Evolutionary conservation across 2,329 filamentous ascomycete species (phyloP).

Genomic region (Graphilbum ipis-grandicollis): DNA sequence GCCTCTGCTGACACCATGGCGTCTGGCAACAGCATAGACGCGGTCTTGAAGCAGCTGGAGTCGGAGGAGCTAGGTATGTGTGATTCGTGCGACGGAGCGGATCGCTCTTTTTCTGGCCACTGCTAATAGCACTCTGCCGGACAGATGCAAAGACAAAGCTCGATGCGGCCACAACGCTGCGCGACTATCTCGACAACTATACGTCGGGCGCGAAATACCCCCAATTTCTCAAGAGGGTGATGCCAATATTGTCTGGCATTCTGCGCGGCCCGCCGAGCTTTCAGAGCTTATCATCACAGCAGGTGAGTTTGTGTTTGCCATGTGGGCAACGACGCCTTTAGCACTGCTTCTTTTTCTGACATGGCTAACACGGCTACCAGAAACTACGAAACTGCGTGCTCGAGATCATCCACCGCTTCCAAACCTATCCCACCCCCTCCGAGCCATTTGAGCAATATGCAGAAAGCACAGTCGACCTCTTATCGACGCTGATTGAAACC

Average conservation of each 20-base stretch:
- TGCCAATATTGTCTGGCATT: slow-evolving; percentile 78
- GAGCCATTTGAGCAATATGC: slow-evolving; percentile 82
- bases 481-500: slow-evolving; percentile 72
- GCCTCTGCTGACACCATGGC: slow-evolving; percentile 22
- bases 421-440: slow-evolving; percentile 48
- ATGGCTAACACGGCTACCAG: no score
- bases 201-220: slow-evolving; percentile 57
- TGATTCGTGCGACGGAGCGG: neutral
- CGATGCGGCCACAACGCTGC: slow-evolving; percentile 67
- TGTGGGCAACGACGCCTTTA: no score
- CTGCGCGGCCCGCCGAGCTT: slow-evolving; percentile 79
- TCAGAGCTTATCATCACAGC: slow-evolving; percentile 75
- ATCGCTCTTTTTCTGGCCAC: neutral
- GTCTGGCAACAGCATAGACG: slow-evolving; percentile 21
- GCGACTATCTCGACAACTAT: slow-evolving; percentile 84
- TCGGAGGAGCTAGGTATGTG: slow-evolving; percentile 35
- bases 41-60: slow-evolving; percentile 36
- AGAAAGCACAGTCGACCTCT: slow-evolving; percentile 70
- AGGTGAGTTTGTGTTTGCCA: slow-evolving; percentile 50
- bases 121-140: neutral
- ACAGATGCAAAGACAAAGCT: slow-evolving; percentile 68
- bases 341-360: no score
- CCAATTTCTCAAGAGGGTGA: slow-evolving; percentile 68
- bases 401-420: slow-evolving; percentile 81
- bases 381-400: slow-evolving; percentile 86